phyloP scores from a whole-genome alignment of 352 stramenopile genomes.

The Blastocystis sp. region DNA sequence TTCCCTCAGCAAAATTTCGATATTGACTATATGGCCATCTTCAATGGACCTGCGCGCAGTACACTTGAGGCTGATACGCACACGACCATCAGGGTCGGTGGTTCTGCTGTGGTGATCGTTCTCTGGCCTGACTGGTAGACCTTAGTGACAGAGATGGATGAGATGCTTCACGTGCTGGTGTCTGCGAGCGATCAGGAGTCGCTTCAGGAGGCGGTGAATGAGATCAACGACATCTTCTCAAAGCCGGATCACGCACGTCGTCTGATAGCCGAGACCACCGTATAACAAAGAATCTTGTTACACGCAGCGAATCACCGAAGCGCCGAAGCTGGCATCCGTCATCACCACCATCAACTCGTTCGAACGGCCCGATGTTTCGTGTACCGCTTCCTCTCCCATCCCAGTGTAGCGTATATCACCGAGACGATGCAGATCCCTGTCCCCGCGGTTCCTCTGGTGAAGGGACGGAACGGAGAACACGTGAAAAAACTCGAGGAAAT shows the following conservation, averaged over 20 bases:
- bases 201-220: background rate
- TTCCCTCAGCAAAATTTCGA: constrained; percentile 27
- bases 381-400: background rate
- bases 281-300: background rate
- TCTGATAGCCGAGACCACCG: background rate
- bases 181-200: background rate
- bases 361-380: background rate
- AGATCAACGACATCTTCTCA: constrained; percentile 9
- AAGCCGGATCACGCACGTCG: constrained; percentile 30
- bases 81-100: constrained; percentile 18
- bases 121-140: background rate
- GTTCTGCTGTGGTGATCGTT: background rate
- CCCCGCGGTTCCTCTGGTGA: background rate
- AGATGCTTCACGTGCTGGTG: constrained; percentile 11
- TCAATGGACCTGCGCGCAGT: background rate
- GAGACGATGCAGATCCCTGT: constrained; percentile 36
- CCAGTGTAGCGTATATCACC: background rate
- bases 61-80: constrained; percentile 41
- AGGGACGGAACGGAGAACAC: background rate
- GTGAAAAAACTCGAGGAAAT: constrained; percentile 55
- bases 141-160: constrained; percentile 50
- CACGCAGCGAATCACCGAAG: background rate
- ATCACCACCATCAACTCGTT: background rate
- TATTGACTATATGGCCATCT: constrained; percentile 43
- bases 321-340: background rate